Evolutionary conservation across 495 filamentous ascomycete species (phyloP), one percentile per base, ranked within the genome.

Genomic region (Neurospora sp.): DNA sequence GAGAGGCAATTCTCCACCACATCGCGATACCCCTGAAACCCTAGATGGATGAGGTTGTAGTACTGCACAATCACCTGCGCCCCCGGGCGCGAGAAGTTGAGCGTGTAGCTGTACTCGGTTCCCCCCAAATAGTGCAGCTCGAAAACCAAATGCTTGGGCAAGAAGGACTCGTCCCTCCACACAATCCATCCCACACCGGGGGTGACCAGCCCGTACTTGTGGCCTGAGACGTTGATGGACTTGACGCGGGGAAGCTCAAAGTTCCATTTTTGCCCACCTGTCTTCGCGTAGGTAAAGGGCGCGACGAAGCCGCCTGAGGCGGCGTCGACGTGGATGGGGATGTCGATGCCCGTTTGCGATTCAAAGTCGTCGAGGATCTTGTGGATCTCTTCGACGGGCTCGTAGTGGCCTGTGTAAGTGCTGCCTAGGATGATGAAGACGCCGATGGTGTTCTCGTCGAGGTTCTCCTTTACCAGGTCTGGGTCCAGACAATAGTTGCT

Each of bases 401-500:
- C 91, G 73, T 88, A 93, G 73, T 93, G 91, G 1, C 91, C 91
- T 0, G 91, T 93, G 71, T 93, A 93, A 0, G 92, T 94, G 70
- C 85, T 88, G 14, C 91, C 92, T 38, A 93, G 73, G 69, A 93
- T 94, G 3, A 90, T 89, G 78, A 93, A 94, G 4, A 94, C 81
- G 6, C 92, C 91, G 74, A 93, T 93, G 0, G 91, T 93, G 70
- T 94, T 93, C 78, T 93, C 91, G 74, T 93, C 91, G 41, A 93
- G 83, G 69, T 88, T 92, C 73, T 92, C 75, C 72, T 83, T 85
- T 3, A 93, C 88, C 44, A 89, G 76, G 12, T 89, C 83, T 2
- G 90, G 86, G 74, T 93, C 90, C 3, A 93, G 83, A 20, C 89
- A 82, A 75, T 84, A 91, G 5, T 86, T 80, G 71, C 88, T 91